These are phyloP conservation scores for Alternaria gansuensis DNA, from an alignment of 2,329 filamentous ascomycete genomes.

Conservation along the genomic window DNA sequence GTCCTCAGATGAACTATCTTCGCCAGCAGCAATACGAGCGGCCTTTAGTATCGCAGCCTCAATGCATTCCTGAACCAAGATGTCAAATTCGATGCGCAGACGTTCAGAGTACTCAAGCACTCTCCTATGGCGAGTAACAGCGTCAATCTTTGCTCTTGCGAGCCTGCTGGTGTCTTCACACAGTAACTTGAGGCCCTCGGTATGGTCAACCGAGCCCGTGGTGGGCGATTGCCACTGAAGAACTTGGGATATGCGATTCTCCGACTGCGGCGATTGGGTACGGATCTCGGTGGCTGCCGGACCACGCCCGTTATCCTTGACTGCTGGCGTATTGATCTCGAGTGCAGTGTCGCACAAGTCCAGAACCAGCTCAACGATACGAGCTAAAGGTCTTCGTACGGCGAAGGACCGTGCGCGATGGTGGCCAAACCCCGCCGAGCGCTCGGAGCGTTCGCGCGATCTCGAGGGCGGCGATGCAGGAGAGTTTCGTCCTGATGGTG, in stretches of 20 bases:
- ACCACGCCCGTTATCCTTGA: slow-evolving; percentile 78
- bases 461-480: slow-evolving; percentile 71
- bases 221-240: slow-evolving; percentile 96
- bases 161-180: slow-evolving; percentile 88
- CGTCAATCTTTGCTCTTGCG: slow-evolving; percentile 88
- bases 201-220: slow-evolving; percentile 88
- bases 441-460: slow-evolving; percentile 74
- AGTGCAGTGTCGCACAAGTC: slow-evolving; percentile 95
- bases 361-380: slow-evolving; percentile 92
- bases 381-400: slow-evolving; percentile 83
- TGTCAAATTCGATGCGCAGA: slow-evolving; percentile 91
- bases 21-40: slow-evolving; percentile 83
- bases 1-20: slow-evolving; percentile 77
- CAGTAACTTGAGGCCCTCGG: slow-evolving; percentile 86
- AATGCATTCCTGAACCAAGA: slow-evolving; percentile 94
- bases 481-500: slow-evolving; percentile 73
- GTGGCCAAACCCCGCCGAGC: slow-evolving; percentile 77
- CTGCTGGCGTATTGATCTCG: slow-evolving; percentile 91
- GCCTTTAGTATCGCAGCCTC: slow-evolving; percentile 91
- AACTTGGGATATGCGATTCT: slow-evolving; percentile 92
- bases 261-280: slow-evolving; percentile 94
- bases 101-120: slow-evolving; percentile 97
- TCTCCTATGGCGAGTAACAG: slow-evolving; percentile 86
- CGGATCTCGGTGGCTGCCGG: slow-evolving; percentile 78
- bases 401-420: slow-evolving; percentile 87